phyloP scores from a whole-genome alignment of 768 basidiomycete species.

The Suillus placidus region DNA sequence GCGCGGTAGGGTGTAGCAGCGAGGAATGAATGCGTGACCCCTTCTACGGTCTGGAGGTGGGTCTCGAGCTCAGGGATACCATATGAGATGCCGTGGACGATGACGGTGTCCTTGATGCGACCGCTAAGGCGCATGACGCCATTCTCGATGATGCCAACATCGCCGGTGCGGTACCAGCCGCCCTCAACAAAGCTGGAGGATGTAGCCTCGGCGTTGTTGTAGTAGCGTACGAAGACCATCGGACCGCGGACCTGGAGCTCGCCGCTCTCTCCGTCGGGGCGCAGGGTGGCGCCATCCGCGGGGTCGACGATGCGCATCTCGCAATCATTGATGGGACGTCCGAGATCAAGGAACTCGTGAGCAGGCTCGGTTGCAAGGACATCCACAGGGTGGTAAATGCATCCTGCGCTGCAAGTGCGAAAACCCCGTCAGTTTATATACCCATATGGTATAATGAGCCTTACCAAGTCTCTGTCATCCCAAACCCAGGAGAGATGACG shows the following conservation, averaged over 20 bases:
- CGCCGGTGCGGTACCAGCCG: constrained; percentile 68
- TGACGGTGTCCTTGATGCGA: constrained; percentile 43
- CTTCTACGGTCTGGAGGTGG: constrained; percentile 40
- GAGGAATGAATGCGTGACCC: constrained; percentile 35
- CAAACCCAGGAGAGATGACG: constrained; percentile 34
- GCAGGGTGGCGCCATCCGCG: constrained; percentile 28
- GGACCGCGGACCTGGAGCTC: constrained; percentile 46
- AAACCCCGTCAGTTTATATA: neutral
- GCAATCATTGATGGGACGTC: constrained; percentile 33
- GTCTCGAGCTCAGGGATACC: constrained; percentile 38
- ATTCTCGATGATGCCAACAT: constrained; percentile 44
- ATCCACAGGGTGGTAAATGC: constrained; percentile 40
- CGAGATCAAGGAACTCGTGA: constrained; percentile 43
- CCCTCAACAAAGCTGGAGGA: constrained; percentile 46
- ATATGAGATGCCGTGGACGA: constrained; percentile 43
- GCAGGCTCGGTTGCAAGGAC: constrained; percentile 18
- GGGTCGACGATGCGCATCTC: constrained; percentile 40
- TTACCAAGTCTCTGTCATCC: constrained; percentile 47
- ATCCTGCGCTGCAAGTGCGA: constrained; percentile 39
- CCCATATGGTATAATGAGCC: constrained; percentile 11
- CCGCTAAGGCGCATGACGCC: constrained; percentile 40
- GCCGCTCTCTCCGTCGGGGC: constrained; percentile 37
- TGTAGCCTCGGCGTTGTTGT: constrained; percentile 51
- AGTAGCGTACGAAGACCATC: constrained; percentile 46
- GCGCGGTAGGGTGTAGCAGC: constrained; percentile 41